Evolutionary conservation across 2,329 filamentous ascomycete genomes (phyloP).

Genomic region (Pseudodiploospora longispora): DNA sequence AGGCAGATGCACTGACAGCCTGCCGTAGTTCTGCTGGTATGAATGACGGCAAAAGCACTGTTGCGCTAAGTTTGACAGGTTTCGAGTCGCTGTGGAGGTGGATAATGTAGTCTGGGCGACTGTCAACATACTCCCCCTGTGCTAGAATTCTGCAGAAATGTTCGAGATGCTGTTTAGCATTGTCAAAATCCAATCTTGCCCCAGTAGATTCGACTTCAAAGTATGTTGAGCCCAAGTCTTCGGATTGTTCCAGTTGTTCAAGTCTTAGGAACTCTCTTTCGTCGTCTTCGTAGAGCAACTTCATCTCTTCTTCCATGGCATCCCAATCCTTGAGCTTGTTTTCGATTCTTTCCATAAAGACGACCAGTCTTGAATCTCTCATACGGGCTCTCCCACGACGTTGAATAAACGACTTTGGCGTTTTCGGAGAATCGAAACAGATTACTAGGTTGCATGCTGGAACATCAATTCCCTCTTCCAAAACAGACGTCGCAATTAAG

Average conservation of each 20-base stretch:
- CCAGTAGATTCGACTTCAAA: conserved; percentile 37
- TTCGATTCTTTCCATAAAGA: conserved; percentile 31
- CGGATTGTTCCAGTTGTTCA: conserved; percentile 38
- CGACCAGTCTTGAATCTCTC: conserved; percentile 40
- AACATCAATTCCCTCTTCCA: conserved; percentile 62
- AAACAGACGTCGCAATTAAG: conserved; percentile 54
- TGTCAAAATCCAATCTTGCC: conserved; percentile 63
- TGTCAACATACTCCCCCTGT: conserved; percentile 51
- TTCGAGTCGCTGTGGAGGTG: conserved; percentile 25
- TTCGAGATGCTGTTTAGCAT: conserved; percentile 66
- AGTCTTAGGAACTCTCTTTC: conserved; percentile 40
- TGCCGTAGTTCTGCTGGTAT: conserved; percentile 42
- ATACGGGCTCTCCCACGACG: conserved; percentile 46
- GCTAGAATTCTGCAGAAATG: conserved; percentile 69
- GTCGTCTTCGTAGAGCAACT: conserved; percentile 58
- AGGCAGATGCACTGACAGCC: conserved; percentile 30
- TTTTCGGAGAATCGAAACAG: conserved; percentile 44
- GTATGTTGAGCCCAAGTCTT: conserved; percentile 13
- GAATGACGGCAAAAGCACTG: conserved; percentile 62
- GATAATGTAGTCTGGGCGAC: conserved; percentile 59
- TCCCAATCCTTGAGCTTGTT: conserved; percentile 46
- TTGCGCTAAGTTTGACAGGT: conserved; percentile 38
- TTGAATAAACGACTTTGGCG: conserved; percentile 51
- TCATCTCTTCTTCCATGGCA: conserved; percentile 65
- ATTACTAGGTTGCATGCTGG: conserved; percentile 55